Percentiles rank a stretch among this genome's conserved stretches.
These are phyloP conservation scores for Knoxdaviesia capensis DNA, from an alignment of 2,329 filamentous ascomycete species.

Conservation along the genomic window DNA sequence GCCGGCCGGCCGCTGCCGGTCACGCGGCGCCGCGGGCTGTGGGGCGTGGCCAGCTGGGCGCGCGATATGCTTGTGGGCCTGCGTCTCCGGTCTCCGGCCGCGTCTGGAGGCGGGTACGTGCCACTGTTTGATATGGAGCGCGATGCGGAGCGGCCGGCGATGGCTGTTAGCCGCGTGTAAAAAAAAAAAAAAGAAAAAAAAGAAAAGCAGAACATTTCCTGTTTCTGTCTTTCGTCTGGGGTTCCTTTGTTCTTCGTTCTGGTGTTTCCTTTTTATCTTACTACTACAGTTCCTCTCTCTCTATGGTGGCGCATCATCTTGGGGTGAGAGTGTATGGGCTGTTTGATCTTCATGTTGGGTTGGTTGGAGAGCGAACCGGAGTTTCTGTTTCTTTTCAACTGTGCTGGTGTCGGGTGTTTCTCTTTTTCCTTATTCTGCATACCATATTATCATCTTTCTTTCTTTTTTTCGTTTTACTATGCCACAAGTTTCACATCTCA, in stretches of 20 bases:
- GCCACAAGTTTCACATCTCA: neutral
- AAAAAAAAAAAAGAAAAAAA: too few species aligned
- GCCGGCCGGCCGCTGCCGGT: slow-evolving; percentile 21
- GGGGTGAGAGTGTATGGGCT: too few species aligned
- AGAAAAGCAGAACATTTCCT: neutral
- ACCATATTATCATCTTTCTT: neutral
- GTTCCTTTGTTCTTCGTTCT: neutral
- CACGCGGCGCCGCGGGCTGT: slow-evolving; percentile 3
- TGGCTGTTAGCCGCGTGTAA: neutral
- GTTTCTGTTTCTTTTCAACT: too few species aligned
- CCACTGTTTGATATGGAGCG: slow-evolving; percentile 31
- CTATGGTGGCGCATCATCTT: neutral
- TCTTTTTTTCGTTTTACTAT: neutral
- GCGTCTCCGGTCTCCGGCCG: too few species aligned
- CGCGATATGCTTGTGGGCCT: slow-evolving; percentile 17
- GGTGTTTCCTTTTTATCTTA: neutral
- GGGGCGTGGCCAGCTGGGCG: slow-evolving; percentile 19
- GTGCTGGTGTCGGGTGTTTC: neutral
- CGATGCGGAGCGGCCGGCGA: slow-evolving; percentile 3
- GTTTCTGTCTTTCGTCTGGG: neutral
- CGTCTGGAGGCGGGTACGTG: slow-evolving; percentile 33
- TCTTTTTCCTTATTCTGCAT: neutral
- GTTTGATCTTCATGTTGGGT: too few species aligned
- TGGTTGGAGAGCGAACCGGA: too few species aligned
- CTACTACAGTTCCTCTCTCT: neutral